Evolutionary conservation across 176 grass and related monocot genomes (phyloP).

Genomic region (Zea luxurians): DNA sequence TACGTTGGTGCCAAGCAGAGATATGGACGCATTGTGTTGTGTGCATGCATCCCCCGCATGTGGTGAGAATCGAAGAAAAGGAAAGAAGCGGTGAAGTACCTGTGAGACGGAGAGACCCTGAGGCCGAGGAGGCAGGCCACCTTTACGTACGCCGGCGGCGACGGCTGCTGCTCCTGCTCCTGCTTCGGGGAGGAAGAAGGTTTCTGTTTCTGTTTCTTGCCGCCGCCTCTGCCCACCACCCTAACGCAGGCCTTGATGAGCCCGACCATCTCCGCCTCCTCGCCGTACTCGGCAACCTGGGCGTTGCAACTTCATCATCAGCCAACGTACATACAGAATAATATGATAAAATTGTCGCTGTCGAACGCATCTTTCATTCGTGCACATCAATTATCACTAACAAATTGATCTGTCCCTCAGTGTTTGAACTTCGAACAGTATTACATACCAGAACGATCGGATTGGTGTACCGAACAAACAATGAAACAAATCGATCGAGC

Average conservation of each 20-base stretch:
- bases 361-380: background rate
- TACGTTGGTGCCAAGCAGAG: no score
- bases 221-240: constrained; percentile 42
- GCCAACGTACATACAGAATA: background rate
- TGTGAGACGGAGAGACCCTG: constrained; percentile 59
- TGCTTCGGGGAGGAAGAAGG: background rate
- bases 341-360: background rate
- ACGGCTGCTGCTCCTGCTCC: background rate
- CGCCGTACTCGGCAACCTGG: constrained; percentile 63
- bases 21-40: no score
- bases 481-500: no score
- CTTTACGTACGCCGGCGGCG: constrained; percentile 42
- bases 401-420: no score
- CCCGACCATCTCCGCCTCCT: constrained; percentile 53
- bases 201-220: background rate
- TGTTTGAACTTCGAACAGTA: no score
- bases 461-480: background rate
- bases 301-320: background rate
- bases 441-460: background rate
- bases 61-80: no score
- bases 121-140: constrained; percentile 66
- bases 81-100: constrained; percentile 5
- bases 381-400: no score
- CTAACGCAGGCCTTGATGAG: constrained; percentile 60
- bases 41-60: background rate